These are phyloP conservation scores for Pythium aquatile DNA, from an alignment of 352 stramenopile genomes.

Conservation along the genomic window DNA sequence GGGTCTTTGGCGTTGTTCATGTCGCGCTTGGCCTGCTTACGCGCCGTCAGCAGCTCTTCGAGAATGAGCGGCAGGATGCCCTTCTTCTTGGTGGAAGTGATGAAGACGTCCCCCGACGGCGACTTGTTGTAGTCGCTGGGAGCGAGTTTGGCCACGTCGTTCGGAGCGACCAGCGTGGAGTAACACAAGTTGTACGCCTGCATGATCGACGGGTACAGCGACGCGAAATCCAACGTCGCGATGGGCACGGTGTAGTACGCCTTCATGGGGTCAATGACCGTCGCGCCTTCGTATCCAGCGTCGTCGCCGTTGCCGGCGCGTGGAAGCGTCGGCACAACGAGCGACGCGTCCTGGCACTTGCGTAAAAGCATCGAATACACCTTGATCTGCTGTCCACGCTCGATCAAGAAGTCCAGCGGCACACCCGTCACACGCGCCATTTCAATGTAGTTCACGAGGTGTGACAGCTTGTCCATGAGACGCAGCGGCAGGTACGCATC, in stretches of 20 bases:
- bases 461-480: constrained; percentile 98
- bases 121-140: constrained; percentile 89
- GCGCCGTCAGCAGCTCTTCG: constrained; percentile 95
- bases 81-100: constrained; percentile 94
- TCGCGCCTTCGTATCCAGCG: constrained; percentile 96
- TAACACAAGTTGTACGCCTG: constrained; percentile 99
- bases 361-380: constrained; percentile 99
- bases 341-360: constrained; percentile 93
- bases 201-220: constrained; percentile 99
- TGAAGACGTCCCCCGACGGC: constrained; percentile 96
- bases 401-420: constrained; percentile 97
- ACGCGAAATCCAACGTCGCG: constrained; percentile 99
- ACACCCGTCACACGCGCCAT: constrained; percentile 99
- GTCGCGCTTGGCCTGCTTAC: constrained; percentile 98
- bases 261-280: constrained; percentile 99
- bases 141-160: constrained; percentile 62
- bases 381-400: constrained; percentile 98
- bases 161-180: constrained; percentile 94
- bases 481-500: constrained; percentile 96
- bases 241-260: constrained; percentile 99
- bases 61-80: constrained; percentile 99
- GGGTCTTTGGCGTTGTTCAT: constrained; percentile 99
- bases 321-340: constrained; percentile 96
- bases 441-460: constrained; percentile 99
- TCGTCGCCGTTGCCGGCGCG: constrained; percentile 83